Evolutionary conservation across 345 rosid species (phyloP).

Genomic region (Rhodamnia rubescens): DNA sequence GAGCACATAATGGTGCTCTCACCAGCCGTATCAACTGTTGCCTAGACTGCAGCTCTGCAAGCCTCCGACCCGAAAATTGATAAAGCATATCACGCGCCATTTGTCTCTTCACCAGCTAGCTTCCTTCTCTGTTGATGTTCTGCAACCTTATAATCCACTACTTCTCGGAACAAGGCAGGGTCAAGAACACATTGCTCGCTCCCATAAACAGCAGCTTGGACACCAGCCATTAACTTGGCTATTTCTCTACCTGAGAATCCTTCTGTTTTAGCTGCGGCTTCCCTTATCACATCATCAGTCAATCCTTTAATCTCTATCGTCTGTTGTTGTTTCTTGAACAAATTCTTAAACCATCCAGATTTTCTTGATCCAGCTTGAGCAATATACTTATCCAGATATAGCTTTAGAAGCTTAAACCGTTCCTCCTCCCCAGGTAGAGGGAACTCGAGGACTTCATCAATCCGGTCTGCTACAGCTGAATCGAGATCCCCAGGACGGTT

Average conservation of each 20-base stretch:
- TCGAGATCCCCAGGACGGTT: slow-evolving; percentile 98
- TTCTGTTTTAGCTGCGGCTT: slow-evolving; percentile 75
- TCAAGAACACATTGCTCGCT: slow-evolving; percentile 70
- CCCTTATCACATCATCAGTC: slow-evolving; percentile 61
- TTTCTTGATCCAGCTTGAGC: slow-evolving; percentile 54
- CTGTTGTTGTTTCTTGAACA: slow-evolving; percentile 46
- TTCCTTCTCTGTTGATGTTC: slow-evolving; percentile 87
- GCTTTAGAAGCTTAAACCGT: slow-evolving; percentile 76
- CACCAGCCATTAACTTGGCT: slow-evolving; percentile 84
- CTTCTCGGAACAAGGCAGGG: slow-evolving; percentile 64
- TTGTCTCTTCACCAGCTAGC: slow-evolving; percentile 31
- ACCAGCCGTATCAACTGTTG: neutral
- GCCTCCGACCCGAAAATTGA: neutral
- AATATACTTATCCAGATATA: slow-evolving; percentile 80
- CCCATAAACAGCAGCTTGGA: slow-evolving; percentile 93
- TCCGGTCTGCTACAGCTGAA: slow-evolving; percentile 85
- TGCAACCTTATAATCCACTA: slow-evolving; percentile 86
- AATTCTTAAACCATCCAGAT: slow-evolving; percentile 31
- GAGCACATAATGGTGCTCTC: neutral
- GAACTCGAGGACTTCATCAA: slow-evolving; percentile 87
- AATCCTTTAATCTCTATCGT: slow-evolving; percentile 74
- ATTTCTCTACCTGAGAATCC: slow-evolving; percentile 93
- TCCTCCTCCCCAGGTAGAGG: slow-evolving; percentile 83
- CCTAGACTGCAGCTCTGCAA: neutral
- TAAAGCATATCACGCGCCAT: neutral